These are phyloP conservation scores for Nasturtium officinale DNA, from an alignment of 345 rosid species.

Conservation along the genomic window DNA sequence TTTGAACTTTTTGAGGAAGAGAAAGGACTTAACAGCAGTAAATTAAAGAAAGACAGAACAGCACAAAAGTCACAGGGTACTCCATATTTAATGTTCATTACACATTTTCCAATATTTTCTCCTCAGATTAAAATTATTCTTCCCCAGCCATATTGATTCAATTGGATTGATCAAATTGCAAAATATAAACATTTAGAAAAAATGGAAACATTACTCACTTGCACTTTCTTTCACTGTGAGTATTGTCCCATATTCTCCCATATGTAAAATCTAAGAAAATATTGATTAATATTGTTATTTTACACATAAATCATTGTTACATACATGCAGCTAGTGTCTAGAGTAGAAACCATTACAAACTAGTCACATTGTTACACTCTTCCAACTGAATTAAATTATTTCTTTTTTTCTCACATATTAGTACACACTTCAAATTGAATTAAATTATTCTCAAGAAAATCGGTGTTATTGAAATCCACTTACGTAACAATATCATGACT, in stretches of 20 bases:
- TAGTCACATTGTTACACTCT: neutral
- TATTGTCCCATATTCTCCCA: slow-evolving; percentile 1
- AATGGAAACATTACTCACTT: slow-evolving; percentile 20
- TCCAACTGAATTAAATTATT: neutral
- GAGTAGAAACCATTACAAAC: slow-evolving; percentile 2
- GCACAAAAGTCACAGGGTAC: slow-evolving; percentile 34
- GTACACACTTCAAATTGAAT: neutral
- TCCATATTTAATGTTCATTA: slow-evolving; percentile 41
- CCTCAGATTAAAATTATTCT: slow-evolving; percentile 16
- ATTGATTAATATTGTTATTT: slow-evolving; percentile 8
- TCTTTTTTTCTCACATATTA: neutral
- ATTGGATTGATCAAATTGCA: slow-evolving; percentile 4
- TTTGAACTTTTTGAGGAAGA: slow-evolving; percentile 43
- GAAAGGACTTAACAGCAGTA: slow-evolving; percentile 42
- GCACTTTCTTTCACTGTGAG: neutral
- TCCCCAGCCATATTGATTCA: slow-evolving; percentile 35
- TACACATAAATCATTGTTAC: neutral
- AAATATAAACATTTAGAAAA: slow-evolving; percentile 5
- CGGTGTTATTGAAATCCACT: neutral
- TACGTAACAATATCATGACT: neutral
- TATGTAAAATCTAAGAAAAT: neutral
- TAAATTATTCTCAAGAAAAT: neutral
- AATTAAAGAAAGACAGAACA: slow-evolving; percentile 39
- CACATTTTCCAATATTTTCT: slow-evolving; percentile 43
- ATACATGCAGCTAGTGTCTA: neutral